Evolutionary conservation across 768 basidiomycete genomes (phyloP).

Genomic region (Boletus subcaerulescens): DNA sequence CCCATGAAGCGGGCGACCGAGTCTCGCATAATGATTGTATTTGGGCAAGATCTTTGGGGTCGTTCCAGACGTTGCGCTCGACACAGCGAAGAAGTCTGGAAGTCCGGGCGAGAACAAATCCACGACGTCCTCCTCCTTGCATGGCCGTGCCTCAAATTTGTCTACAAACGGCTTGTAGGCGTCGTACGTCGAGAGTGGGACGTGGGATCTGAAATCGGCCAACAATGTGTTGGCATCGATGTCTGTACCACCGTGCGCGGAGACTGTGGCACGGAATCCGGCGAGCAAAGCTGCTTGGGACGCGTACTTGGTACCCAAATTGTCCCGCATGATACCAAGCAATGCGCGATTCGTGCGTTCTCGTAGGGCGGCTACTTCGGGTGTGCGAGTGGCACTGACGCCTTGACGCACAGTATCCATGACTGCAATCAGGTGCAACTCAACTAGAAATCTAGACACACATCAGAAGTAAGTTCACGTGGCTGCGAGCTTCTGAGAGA

Average conservation of each 20-base stretch:
- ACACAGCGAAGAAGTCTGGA: constrained; percentile 5
- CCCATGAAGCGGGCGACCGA: background rate
- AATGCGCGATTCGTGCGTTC: constrained; percentile 1
- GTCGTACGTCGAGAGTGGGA: constrained; percentile 10
- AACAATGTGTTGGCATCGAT: constrained; percentile 6
- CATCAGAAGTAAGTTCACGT: background rate
- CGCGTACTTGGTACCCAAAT: constrained; percentile 8
- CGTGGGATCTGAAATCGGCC: constrained; percentile 2
- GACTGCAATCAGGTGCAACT: too few relatives aligned
- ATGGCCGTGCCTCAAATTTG: constrained; percentile 12
- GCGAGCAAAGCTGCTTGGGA: constrained; percentile 1
- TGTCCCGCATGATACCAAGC: constrained; percentile 7
- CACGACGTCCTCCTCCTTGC: constrained; percentile 16
- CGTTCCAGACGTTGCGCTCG: constrained; percentile 15
- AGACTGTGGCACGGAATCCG: constrained; percentile 8
- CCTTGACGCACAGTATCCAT: too few relatives aligned
- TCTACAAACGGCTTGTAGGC: constrained; percentile 12
- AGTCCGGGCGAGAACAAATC: constrained; percentile 19
- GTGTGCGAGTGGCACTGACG: too few relatives aligned
- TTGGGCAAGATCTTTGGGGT: constrained; percentile 5
- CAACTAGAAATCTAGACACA: too few relatives aligned
- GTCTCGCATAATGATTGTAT: constrained; percentile 3
- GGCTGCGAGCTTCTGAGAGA: background rate
- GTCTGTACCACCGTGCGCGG: background rate
- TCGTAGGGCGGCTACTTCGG: background rate